Evolutionary conservation across 257 asterid genomes (phyloP).

Genomic region (Solanum pimpinellifolium): DNA sequence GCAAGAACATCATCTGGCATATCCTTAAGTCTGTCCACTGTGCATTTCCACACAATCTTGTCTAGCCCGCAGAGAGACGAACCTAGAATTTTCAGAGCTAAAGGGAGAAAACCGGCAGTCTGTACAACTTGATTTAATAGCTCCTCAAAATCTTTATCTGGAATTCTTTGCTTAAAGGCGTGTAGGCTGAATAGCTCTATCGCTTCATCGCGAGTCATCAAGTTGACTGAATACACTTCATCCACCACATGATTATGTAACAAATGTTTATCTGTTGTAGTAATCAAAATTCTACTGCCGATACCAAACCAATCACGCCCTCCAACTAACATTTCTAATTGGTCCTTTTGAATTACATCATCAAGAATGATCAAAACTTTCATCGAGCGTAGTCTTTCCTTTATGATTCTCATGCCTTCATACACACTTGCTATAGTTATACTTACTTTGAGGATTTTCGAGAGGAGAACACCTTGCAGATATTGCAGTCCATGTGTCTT

Average conservation of each 20-base stretch:
- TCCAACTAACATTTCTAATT: background rate
- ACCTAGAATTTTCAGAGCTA: conserved; percentile 8
- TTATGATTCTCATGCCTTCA: conserved; percentile 3
- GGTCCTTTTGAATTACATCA: conserved; percentile 1
- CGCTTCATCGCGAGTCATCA: background rate
- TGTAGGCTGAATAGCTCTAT: conserved; percentile 1
- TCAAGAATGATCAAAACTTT: conserved; percentile 4
- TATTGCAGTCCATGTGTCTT: background rate
- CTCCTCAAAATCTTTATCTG: background rate
- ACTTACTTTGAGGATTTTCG: background rate
- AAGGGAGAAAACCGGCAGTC: background rate
- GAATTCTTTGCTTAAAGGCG: conserved; percentile 4
- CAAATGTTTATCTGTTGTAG: conserved; percentile 1
- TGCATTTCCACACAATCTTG: background rate
- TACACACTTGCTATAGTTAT: background rate
- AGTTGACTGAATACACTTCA: background rate
- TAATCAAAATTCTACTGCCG: conserved; percentile 5
- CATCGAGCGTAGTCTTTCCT: background rate
- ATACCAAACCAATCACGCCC: conserved; percentile 1
- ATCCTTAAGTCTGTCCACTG: background rate
- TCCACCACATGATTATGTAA: background rate
- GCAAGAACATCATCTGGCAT: background rate
- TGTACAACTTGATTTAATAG: background rate
- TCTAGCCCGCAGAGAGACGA: background rate
- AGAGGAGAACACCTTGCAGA: background rate